These are phyloP conservation scores for Candida argentea DNA, from an alignment of 805 yeast species.

Conservation along the genomic window DNA sequence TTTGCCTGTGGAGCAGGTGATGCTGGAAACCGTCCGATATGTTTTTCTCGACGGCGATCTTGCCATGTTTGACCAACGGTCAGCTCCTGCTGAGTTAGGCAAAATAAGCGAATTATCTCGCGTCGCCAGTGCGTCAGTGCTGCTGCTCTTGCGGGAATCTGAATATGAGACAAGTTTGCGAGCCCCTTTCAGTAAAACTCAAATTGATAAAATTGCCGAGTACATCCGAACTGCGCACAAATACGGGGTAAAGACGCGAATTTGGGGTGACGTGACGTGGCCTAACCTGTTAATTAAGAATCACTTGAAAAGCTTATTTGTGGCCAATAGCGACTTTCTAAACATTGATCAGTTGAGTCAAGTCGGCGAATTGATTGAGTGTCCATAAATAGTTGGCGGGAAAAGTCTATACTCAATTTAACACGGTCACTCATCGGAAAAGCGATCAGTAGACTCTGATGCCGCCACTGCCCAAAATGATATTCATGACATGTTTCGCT, in stretches of 20 bases:
- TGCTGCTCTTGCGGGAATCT: constrained; percentile 17
- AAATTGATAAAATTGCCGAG: constrained; percentile 15
- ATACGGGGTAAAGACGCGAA: constrained; percentile 42
- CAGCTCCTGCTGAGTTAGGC: constrained; percentile 13
- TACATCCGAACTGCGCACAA: constrained; percentile 37
- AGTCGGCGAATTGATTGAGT: constrained; percentile 17
- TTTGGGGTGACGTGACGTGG: constrained; percentile 71
- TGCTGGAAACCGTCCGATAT: constrained; percentile 18
- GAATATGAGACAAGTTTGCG: constrained; percentile 5
- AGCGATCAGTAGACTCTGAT: too few species aligned
- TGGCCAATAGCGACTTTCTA: constrained; percentile 43
- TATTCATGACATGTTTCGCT: background rate
- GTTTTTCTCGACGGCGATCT: constrained; percentile 49
- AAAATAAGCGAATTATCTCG: constrained; percentile 19
- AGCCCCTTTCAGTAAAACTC: constrained; percentile 23
- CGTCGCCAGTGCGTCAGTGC: constrained; percentile 36
- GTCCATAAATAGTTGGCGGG: too few species aligned
- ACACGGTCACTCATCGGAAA: too few species aligned
- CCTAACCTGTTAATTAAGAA: constrained; percentile 36
- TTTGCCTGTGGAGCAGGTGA: constrained; percentile 35
- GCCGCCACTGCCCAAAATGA: too few species aligned
- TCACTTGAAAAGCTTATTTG: constrained; percentile 41
- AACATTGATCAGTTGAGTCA: constrained; percentile 51
- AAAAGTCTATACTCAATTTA: too few species aligned
- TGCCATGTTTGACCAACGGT: constrained; percentile 11